Evolutionary conservation across 768 basidiomycete genomes (phyloP), one percentile per base, ranked within the genome.

Genomic region (Collybia sordida): DNA sequence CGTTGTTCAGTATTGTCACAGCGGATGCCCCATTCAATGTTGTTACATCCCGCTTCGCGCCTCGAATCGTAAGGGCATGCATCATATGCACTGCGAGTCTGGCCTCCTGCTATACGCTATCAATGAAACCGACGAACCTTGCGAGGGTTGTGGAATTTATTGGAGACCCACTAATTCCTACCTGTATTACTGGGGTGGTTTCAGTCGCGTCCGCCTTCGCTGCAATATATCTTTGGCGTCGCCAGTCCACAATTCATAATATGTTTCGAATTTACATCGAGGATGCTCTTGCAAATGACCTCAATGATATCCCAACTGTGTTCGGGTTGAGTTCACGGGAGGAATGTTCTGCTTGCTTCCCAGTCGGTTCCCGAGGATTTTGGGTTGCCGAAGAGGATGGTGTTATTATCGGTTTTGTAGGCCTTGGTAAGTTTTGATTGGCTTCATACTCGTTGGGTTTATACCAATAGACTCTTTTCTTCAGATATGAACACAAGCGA

Each of bases 301-400:
- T 59, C 8, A 22, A 31, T 3, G 51, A 59, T 36, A 7, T 56
- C n/a, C 40, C 53, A 38, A 42, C 25, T 14, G 42, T 35, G 3
- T 59, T 36, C 28, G 23, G 47, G 8, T 36, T 59, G 7, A 31
- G 35, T n/a, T 28, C 54, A 27, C 42, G 25, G 1, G 42, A 47
- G 19, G 50, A 35, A 8, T 50, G 54, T 8, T 6, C 19, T 3
- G 31, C 22, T 14, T 56, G 49, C 37, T 21, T 41, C 23, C 37
- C 57, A 15, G 49, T 18, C 8, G 50, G 54, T 12, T 44, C 41
- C 2, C 37, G 52, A 7, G 47, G 42, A 12, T 59, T 56, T 37
- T 59, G 57, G 57, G 50, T 59, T 12, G 57, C 57, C 40, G 52
- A 56, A 19, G 42, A 46, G 1, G 42, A n/a, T 6, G 48, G 46